Percentiles rank a stretch among this genome's conserved stretches.
Conservation (phyloP, 345 rosid genomes). For the Melaleuca quinquenervia region DNA sequence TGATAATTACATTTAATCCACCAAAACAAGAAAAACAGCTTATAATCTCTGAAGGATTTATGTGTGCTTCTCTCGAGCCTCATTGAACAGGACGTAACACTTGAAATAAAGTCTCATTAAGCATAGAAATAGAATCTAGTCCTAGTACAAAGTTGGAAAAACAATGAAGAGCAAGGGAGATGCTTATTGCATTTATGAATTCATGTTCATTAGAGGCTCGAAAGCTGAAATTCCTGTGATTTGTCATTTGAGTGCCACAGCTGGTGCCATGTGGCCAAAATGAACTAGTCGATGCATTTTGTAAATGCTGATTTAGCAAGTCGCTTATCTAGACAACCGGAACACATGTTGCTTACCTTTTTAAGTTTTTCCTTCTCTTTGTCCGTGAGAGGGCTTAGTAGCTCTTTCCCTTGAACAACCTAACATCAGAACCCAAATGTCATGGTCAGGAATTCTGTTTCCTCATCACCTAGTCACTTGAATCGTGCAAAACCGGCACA, state of each 20-base stretch:
- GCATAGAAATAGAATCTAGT: not conserved
- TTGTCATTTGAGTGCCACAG: not conserved
- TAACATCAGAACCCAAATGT: not conserved
- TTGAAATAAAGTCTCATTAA: not conserved
- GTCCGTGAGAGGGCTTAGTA: slow-evolving; percentile 60
- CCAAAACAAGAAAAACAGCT: not conserved
- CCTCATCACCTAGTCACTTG: not conserved
- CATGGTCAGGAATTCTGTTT: not conserved
- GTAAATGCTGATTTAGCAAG: not conserved
- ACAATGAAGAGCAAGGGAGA: not conserved
- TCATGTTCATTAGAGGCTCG: not conserved
- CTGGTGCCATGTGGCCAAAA: not conserved
- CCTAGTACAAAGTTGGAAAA: not conserved
- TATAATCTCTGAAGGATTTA: not conserved
- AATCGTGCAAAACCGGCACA: not conserved
- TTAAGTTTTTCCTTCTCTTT: slow-evolving; percentile 71
- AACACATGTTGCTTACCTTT: slow-evolving; percentile 24
- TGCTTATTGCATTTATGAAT: not conserved
- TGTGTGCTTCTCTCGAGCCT: not conserved
- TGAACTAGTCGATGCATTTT: not conserved
- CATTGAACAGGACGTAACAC: not conserved
- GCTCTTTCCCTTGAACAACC: slow-evolving; percentile 82
- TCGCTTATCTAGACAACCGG: not conserved
- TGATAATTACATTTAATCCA: not conserved
- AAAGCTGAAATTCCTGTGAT: not conserved